phyloP scores from a whole-genome alignment of 129 eudicot genomes.

The Kitagawia praeruptora region DNA sequence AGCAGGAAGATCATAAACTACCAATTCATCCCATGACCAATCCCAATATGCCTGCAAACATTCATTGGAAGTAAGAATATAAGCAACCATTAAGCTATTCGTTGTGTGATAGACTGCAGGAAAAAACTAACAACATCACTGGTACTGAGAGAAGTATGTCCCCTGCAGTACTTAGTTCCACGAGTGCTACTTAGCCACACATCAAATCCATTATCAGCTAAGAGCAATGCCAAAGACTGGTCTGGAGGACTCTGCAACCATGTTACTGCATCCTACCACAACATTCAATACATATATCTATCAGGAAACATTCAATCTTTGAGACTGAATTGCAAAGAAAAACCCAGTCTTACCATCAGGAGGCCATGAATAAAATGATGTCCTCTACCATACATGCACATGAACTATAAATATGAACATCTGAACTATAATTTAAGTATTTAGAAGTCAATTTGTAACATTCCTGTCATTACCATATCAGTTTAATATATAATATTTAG shows the following conservation, averaged over 20 bases:
- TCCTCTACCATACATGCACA: no score
- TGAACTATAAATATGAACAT: no score
- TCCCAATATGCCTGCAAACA: conserved; percentile 57
- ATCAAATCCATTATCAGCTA: conserved; percentile 69
- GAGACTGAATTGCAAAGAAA: not conserved
- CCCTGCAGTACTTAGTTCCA: conserved; percentile 62
- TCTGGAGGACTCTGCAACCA: conserved; percentile 66
- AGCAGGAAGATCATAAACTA: conserved; percentile 61
- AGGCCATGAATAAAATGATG: no score
- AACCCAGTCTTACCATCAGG: conserved; percentile 35
- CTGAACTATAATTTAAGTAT: no score
- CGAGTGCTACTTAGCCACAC: conserved; percentile 62
- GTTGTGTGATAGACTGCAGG: not conserved
- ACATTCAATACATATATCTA: conserved; percentile 2
- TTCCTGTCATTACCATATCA: no score
- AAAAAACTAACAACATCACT: conserved; percentile 37
- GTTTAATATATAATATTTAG: no score
- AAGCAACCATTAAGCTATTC: not conserved
- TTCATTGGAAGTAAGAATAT: not conserved
- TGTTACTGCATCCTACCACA: conserved; percentile 46
- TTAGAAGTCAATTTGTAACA: no score
- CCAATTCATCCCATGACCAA: conserved; percentile 81
- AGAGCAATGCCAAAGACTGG: conserved; percentile 51
- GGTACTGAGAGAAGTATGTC: conserved; percentile 45
- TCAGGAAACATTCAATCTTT: not conserved